Evolutionary conservation across 2,329 filamentous ascomycete species (phyloP).

Genomic region (Ophiostoma populinum): DNA sequence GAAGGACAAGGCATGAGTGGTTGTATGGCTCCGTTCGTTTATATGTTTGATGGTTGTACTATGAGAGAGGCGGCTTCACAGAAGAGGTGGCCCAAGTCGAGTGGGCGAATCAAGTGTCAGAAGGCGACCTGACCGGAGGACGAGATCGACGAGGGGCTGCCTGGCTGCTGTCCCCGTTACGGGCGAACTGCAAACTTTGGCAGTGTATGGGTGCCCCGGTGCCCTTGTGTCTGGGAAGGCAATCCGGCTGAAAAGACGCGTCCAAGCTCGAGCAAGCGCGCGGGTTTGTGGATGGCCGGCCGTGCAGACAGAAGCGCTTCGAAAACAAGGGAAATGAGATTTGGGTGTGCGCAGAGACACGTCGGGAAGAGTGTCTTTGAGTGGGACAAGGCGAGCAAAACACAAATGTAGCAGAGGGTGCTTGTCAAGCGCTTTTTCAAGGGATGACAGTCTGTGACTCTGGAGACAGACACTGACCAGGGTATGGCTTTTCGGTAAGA

Average conservation of each 20-base stretch:
- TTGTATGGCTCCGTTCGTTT: constrained; percentile 1
- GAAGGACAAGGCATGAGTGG: background rate
- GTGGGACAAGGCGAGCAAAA: constrained; percentile 6
- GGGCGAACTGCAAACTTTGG: no score
- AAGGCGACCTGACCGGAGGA: constrained; percentile 3
- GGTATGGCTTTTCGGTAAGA: constrained; percentile 2
- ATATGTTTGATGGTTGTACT: constrained; percentile 2
- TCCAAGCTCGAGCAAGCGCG: constrained; percentile 19
- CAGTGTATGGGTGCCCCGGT: no score
- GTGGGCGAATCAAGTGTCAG: constrained; percentile 7
- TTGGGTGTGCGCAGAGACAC: background rate
- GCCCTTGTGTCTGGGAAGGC: constrained; percentile 5
- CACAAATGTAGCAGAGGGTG: constrained; percentile 5
- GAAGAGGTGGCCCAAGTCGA: background rate
- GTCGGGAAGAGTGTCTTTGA: background rate
- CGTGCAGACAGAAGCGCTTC: constrained; percentile 4
- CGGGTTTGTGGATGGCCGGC: constrained; percentile 15
- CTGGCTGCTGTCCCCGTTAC: constrained; percentile 10
- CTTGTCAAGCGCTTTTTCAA: constrained; percentile 3
- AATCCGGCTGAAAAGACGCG: constrained; percentile 13
- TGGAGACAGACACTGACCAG: constrained; percentile 3
- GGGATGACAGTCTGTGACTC: constrained; percentile 2
- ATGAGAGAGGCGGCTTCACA: constrained; percentile 1
- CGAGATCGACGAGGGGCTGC: constrained; percentile 8
- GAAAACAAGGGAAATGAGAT: background rate